phyloP scores from a whole-genome alignment of 768 basidiomycete genomes.

The Tremella fuciformis region DNA sequence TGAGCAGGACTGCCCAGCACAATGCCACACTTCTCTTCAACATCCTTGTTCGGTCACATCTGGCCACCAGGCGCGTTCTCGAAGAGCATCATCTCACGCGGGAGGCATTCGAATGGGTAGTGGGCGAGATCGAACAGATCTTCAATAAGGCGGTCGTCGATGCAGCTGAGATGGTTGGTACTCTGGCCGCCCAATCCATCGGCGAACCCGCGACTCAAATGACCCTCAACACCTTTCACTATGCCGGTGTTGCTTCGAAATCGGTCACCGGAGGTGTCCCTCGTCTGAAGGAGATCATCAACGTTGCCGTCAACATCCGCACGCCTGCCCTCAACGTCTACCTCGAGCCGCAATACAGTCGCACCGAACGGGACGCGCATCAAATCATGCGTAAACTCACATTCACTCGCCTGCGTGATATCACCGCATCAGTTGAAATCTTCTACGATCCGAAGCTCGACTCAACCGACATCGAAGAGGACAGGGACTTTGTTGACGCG shows the following conservation, averaged over 20 bases:
- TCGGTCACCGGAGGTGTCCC: conserved; percentile 99
- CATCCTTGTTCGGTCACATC: conserved; percentile 86
- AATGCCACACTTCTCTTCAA: conserved; percentile 90
- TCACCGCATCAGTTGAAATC: conserved; percentile 93
- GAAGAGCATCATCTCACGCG: conserved; percentile 82
- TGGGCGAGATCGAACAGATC: conserved; percentile 91
- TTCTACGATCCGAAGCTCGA: conserved; percentile 94
- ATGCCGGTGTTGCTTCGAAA: conserved; percentile 99
- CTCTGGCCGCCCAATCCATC: conserved; percentile 94
- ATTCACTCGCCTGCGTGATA: conserved; percentile 86
- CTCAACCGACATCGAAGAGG: conserved; percentile 93
- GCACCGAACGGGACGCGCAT: conserved; percentile 63
- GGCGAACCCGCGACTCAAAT: conserved; percentile 99
- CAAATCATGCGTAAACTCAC: conserved; percentile 59
- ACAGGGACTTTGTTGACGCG: conserved; percentile 90
- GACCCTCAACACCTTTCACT: conserved; percentile 99
- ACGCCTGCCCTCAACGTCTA: conserved; percentile 95
- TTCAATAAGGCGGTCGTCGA: conserved; percentile 90
- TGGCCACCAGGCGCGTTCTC: conserved; percentile 80
- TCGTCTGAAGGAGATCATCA: conserved; percentile 98
- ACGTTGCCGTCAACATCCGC: conserved; percentile 97
- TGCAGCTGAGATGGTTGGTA: conserved; percentile 99
- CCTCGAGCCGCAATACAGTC: conserved; percentile 49
- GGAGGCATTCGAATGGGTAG: conserved; percentile 96
- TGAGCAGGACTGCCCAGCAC: conserved; percentile 73